phyloP scores from a whole-genome alignment of 208 protist species.

The Leishmania gerbilli region DNA sequence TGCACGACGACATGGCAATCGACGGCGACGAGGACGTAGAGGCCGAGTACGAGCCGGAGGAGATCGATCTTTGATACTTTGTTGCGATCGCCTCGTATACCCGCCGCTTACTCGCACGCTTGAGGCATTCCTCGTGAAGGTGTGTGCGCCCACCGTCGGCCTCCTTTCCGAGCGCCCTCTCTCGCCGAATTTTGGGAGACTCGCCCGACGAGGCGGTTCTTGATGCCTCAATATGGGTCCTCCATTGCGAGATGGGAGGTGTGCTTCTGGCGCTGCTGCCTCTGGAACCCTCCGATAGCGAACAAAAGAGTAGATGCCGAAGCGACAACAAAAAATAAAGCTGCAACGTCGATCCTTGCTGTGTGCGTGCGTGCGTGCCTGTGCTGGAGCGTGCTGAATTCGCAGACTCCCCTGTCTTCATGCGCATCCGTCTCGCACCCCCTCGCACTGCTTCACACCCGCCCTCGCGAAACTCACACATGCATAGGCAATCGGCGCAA shows the following conservation, averaged over 20 bases:
- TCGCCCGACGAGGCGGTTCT: not conserved
- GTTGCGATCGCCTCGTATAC: not conserved
- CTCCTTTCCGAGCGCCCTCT: not conserved
- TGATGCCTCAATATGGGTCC: not conserved
- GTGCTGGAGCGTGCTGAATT: not conserved
- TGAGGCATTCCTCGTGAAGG: not conserved
- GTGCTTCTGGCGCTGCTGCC: not conserved
- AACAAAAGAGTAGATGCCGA: not conserved
- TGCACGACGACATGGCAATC: slow-evolving; percentile 16
- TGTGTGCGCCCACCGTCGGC: not conserved
- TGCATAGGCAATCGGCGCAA: not conserved
- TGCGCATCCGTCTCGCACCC: not conserved
- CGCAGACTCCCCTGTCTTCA: not conserved
- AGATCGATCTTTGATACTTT: slow-evolving; percentile 68
- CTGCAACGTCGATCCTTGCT: not conserved
- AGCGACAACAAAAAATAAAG: not conserved
- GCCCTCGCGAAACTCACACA: not conserved
- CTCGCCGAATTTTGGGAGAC: not conserved
- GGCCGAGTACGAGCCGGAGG: slow-evolving; percentile 77
- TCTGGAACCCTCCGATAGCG: not conserved
- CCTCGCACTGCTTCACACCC: not conserved
- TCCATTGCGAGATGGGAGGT: not conserved
- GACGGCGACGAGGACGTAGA: slow-evolving; percentile 26
- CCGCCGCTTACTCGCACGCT: not conserved
- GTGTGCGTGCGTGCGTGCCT: not conserved